Evolutionary conservation across 2,329 filamentous ascomycete genomes (phyloP).

Genomic region (Fusarium sp.): DNA sequence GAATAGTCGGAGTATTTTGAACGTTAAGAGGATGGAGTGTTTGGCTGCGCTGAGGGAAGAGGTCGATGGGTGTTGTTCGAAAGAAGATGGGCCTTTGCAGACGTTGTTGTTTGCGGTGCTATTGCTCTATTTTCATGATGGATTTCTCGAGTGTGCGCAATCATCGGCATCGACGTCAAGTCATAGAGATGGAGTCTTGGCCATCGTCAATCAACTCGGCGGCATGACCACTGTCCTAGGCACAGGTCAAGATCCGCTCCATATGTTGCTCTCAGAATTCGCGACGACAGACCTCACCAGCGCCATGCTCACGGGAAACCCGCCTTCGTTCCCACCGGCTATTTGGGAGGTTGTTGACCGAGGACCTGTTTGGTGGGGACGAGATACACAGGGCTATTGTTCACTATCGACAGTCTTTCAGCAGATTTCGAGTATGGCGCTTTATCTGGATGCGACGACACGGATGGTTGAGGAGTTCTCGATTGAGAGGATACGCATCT

Average conservation of each 20-base stretch:
- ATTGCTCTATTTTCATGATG: slow-evolving; percentile 54
- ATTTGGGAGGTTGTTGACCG: slow-evolving; percentile 52
- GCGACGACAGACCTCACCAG: slow-evolving; percentile 55
- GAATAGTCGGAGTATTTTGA: slow-evolving; percentile 39
- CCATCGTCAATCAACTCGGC: slow-evolving; percentile 47
- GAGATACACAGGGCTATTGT: slow-evolving; percentile 47
- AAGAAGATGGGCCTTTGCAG: slow-evolving; percentile 45
- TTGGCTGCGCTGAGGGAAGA: slow-evolving; percentile 46
- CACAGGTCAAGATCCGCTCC: slow-evolving; percentile 42
- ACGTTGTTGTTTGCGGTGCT: slow-evolving; percentile 52
- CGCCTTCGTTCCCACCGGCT: slow-evolving; percentile 49
- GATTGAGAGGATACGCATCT: slow-evolving; percentile 41
- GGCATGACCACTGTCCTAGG: slow-evolving; percentile 40
- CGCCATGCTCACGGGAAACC: slow-evolving; percentile 50
- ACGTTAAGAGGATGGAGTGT: slow-evolving; percentile 43
- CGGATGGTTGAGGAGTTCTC: slow-evolving; percentile 38
- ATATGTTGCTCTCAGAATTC: slow-evolving; percentile 55
- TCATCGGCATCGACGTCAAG: slow-evolving; percentile 47
- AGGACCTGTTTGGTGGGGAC: slow-evolving; percentile 54
- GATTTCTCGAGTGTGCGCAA: slow-evolving; percentile 47
- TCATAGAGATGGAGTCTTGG: slow-evolving; percentile 49
- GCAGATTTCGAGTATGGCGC: slow-evolving; percentile 43
- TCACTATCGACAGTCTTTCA: slow-evolving; percentile 49
- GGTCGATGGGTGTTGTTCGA: slow-evolving; percentile 45
- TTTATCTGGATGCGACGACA: slow-evolving; percentile 39